These are phyloP conservation scores for Kodamaea kakaduensis DNA, from an alignment of 805 yeast genomes.

Conservation along the genomic window DNA sequence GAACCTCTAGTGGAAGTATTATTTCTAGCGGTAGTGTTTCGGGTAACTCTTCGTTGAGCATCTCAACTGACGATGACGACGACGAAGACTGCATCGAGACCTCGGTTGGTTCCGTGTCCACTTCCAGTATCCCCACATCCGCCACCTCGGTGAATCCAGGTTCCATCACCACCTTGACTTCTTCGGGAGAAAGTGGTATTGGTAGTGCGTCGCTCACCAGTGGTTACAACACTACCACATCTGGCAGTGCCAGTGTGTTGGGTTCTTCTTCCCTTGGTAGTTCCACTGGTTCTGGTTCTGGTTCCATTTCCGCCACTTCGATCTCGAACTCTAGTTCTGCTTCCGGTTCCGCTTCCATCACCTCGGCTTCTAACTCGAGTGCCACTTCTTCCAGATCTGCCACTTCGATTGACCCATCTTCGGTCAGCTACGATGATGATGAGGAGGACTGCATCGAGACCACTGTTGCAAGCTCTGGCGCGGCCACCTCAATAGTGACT, in stretches of 20 bases:
- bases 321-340: not conserved
- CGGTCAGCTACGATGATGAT: slow-evolving; percentile 2
- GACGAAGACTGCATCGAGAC: slow-evolving; percentile 12
- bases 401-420: not conserved
- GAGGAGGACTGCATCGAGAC: slow-evolving; percentile 4
- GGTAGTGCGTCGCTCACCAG: slow-evolving; percentile 1
- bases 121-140: not conserved
- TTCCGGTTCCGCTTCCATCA: not conserved
- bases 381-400: not conserved
- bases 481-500: too few relatives aligned
- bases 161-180: slow-evolving; percentile 1
- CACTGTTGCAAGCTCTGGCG: slow-evolving; percentile 6
- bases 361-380: not conserved
- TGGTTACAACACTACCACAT: not conserved
- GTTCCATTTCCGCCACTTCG: not conserved
- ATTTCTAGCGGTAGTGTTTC: not conserved
- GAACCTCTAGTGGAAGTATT: too few relatives aligned
- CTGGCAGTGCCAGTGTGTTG: too few relatives aligned
- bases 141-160: too few relatives aligned
- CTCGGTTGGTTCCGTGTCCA: not conserved
- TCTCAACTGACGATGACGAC: slow-evolving; percentile 13
- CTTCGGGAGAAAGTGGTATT: not conserved
- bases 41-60: slow-evolving; percentile 2
- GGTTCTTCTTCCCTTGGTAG: too few relatives aligned
- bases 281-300: too few relatives aligned